Percentiles rank a stretch among this genome's conserved stretches.
These are phyloP conservation scores for Hemisphaericaspora xylanilytica DNA, from an alignment of 1,139 yeast genomes.

Conservation along the genomic window DNA sequence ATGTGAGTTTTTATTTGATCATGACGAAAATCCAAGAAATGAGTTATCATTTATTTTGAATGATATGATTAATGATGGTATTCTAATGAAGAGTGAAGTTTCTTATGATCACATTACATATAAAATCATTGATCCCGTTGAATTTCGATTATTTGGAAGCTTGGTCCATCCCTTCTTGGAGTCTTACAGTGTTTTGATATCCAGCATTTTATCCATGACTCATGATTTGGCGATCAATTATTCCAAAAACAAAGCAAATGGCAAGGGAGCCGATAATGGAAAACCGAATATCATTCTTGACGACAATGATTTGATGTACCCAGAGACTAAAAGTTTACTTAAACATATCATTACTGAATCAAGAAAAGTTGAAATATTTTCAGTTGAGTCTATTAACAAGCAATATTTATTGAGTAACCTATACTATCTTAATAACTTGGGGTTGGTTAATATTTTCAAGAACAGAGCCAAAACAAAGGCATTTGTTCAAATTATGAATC, in stretches of 20 bases:
- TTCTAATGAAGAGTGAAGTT: slow-evolving; percentile 16
- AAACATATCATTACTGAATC: slow-evolving; percentile 26
- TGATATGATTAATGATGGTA: slow-evolving; percentile 21
- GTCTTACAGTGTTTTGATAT: slow-evolving; percentile 35
- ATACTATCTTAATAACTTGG: slow-evolving; percentile 38
- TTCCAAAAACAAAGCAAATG: slow-evolving; percentile 11
- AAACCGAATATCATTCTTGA: slow-evolving; percentile 11
- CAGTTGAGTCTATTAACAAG: slow-evolving; percentile 40
- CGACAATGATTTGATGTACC: slow-evolving; percentile 20
- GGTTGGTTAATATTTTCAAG: slow-evolving; percentile 37
- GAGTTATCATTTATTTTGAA: slow-evolving; percentile 31
- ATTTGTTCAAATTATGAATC: slow-evolving; percentile 33
- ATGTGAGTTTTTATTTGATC: slow-evolving; percentile 46
- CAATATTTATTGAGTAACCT: slow-evolving; percentile 44
- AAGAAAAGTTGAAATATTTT: slow-evolving; percentile 16
- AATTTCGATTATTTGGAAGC: slow-evolving; percentile 22
- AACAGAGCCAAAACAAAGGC: slow-evolving; percentile 46
- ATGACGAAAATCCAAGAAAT: slow-evolving; percentile 34
- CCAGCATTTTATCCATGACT: slow-evolving; percentile 21
- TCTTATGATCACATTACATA: slow-evolving; percentile 19
- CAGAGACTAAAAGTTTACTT: slow-evolving; percentile 41
- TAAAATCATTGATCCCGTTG: slow-evolving; percentile 23
- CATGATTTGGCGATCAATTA: slow-evolving; percentile 14
- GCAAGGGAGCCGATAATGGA: slow-evolving; percentile 5
- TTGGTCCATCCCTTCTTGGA: slow-evolving; percentile 42